A percentile compares a stretch with the other conserved stretches of the same genome.
Evolutionary conservation across 2,329 filamentous ascomycete species (phyloP).

Genomic region (Cordyceps javanica): DNA sequence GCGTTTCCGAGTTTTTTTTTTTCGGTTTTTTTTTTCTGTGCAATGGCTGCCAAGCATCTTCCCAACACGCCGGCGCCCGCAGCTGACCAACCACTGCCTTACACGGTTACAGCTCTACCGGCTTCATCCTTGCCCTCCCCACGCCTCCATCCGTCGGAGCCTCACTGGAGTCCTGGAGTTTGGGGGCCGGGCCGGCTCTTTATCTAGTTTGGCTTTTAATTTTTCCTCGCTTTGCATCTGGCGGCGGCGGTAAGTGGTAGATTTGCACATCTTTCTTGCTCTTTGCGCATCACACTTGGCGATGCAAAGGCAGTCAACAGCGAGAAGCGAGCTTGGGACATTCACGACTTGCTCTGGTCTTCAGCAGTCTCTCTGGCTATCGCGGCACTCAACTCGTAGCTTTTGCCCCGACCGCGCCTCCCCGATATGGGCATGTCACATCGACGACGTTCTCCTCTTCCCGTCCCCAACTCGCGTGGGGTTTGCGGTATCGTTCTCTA

Average conservation of each 20-base stretch:
- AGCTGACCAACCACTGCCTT: conserved; percentile 2
- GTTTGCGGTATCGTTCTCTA: neutral
- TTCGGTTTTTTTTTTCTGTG: too few relatives aligned
- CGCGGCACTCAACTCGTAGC: neutral
- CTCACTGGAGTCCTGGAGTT: neutral
- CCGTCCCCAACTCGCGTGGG: neutral
- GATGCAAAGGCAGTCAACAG: neutral
- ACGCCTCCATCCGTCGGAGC: conserved; percentile 10
- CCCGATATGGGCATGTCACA: neutral
- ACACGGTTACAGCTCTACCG: neutral
- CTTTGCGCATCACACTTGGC: neutral
- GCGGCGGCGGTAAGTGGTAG: neutral
- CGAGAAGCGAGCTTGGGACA: neutral
- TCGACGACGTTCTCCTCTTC: neutral
- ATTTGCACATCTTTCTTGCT: neutral
- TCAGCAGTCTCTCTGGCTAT: neutral
- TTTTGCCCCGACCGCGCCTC: neutral
- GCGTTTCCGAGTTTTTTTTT: neutral
- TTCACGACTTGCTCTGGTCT: too few relatives aligned
- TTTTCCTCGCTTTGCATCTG: neutral
- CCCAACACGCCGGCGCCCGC: neutral
- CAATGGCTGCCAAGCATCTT: neutral
- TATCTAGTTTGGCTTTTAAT: neutral
- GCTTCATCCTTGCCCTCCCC: neutral
- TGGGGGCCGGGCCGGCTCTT: neutral